Evolutionary conservation across 371 early-diverging fungal genomes (phyloP), one percentile per base, ranked within the genome.

Genomic region (Haplosporangium sp.): DNA sequence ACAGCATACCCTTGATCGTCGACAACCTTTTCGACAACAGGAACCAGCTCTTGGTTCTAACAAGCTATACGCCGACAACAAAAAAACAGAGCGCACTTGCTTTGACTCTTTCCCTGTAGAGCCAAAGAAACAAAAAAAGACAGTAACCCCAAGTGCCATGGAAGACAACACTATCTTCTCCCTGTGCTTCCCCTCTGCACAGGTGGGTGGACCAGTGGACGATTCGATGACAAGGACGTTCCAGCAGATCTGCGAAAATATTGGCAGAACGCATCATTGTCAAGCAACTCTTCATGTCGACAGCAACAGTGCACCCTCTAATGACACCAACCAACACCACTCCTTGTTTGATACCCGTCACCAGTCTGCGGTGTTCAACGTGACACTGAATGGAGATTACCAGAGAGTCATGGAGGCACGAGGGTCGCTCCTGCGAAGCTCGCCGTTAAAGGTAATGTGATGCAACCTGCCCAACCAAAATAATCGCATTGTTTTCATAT

Each of bases 81-180:
- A n/a, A n/a, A n/a, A n/a, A n/a, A n/a, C n/a, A n/a, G n/a, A n/a
- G n/a, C n/a, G n/a, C n/a, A n/a, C n/a, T n/a, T n/a, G n/a, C n/a
- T n/a, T n/a, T n/a, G n/a, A n/a, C n/a, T n/a, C n/a, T n/a, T n/a
- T n/a, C n/a, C n/a, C n/a, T n/a, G n/a, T n/a, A n/a, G n/a, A 47
- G 38, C 29, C 58, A 56, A 43, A 47, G 41, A 62, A 20, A 38
- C 40, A 60, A 40, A 47, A 46, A 42, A 51, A 52, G 14, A 8
- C 18, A 1, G n/a, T 5, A 8, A 36, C 18, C 37, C 16, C 45
- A 23, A 47, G 54, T 54, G 64, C 48, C 67, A 77, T 77, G 77
- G 72, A 67, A 47, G 77, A 67, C 53, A 71, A 66, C 56, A 71
- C 72, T 55, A 77, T 71, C 72, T 72, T 77, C 41, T 77, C 77